Evolutionary conservation across 306 rosid species (phyloP).

Genomic region (Senna tora): DNA sequence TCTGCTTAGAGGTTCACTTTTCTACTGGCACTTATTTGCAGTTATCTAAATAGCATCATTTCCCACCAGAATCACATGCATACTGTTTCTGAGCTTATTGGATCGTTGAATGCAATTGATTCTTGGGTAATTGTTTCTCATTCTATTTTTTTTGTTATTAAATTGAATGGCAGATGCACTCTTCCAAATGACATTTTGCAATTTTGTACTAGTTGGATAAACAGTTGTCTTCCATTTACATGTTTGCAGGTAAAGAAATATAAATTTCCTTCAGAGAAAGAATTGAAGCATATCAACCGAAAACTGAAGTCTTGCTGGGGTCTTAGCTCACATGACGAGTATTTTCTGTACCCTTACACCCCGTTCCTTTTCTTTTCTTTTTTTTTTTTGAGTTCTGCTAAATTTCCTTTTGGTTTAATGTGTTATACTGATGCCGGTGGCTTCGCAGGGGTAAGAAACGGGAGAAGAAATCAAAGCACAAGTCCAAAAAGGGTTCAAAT

Average conservation of each 20-base stretch:
- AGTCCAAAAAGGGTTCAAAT: constrained; percentile 69
- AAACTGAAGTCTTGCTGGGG: constrained; percentile 96
- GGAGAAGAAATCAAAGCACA: constrained; percentile 97
- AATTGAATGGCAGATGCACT: constrained; percentile 17
- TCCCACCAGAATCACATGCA: constrained; percentile 60
- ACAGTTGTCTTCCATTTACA: constrained; percentile 36
- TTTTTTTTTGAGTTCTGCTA: not conserved
- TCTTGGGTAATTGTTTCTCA: constrained; percentile 63
- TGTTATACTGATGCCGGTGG: constrained; percentile 14
- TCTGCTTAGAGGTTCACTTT: constrained; percentile 35
- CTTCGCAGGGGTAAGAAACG: constrained; percentile 75
- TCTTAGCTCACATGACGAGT: constrained; percentile 82
- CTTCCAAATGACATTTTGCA: constrained; percentile 31
- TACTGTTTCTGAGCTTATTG: constrained; percentile 64
- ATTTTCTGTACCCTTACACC: constrained; percentile 41
- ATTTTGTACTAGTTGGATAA: constrained; percentile 29
- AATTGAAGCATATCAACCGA: constrained; percentile 82
- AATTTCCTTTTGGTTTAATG: not conserved
- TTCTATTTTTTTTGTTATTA: constrained; percentile 23
- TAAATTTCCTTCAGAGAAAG: constrained; percentile 79
- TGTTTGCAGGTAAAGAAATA: constrained; percentile 60
- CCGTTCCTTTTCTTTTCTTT: not conserved
- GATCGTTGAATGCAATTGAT: constrained; percentile 62
- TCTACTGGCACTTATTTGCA: constrained; percentile 44
- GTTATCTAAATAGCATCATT: constrained; percentile 62